Percentiles rank a stretch among this genome's conserved stretches.
Evolutionary conservation across 805 yeast genomes (phyloP).

Genomic region (Candida takata): DNA sequence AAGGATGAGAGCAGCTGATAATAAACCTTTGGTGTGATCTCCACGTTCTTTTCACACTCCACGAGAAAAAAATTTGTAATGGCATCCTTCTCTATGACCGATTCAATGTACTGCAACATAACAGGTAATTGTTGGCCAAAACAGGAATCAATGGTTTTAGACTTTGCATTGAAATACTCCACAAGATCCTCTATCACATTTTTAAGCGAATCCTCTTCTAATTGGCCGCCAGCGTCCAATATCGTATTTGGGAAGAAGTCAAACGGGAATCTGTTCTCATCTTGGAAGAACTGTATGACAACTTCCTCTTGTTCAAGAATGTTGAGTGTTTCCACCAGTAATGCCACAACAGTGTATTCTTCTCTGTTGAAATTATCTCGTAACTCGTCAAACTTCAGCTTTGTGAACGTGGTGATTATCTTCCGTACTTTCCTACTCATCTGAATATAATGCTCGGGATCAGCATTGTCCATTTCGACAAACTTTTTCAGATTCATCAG

Average conservation of each 20-base stretch:
- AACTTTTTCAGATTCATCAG: conserved; percentile 15
- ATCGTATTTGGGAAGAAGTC: conserved; percentile 26
- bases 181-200: conserved; percentile 23
- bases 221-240: conserved; percentile 18
- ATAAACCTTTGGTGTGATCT: conserved; percentile 28
- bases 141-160: conserved; percentile 30
- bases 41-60: conserved; percentile 21
- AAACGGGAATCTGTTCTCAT: conserved; percentile 27
- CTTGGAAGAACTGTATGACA: conserved; percentile 34
- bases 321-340: conserved; percentile 21
- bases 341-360: conserved; percentile 17
- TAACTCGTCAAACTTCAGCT: conserved; percentile 16
- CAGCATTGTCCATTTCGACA: conserved; percentile 18
- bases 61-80: conserved; percentile 21
- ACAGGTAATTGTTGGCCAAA: conserved; percentile 34
- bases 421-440: conserved; percentile 7
- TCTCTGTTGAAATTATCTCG: conserved; percentile 12
- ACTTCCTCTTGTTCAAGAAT: conserved; percentile 29
- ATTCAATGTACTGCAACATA: conserved; percentile 31
- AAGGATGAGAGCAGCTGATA: conserved; percentile 21
- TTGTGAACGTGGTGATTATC: conserved; percentile 13
- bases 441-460: conserved; percentile 6
- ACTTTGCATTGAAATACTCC: conserved; percentile 29
- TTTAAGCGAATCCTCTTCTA: conserved; percentile 20
- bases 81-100: conserved; percentile 31